These are phyloP conservation scores for Euphorbia lathyris DNA, from an alignment of 345 rosid genomes.

Conservation along the genomic window DNA sequence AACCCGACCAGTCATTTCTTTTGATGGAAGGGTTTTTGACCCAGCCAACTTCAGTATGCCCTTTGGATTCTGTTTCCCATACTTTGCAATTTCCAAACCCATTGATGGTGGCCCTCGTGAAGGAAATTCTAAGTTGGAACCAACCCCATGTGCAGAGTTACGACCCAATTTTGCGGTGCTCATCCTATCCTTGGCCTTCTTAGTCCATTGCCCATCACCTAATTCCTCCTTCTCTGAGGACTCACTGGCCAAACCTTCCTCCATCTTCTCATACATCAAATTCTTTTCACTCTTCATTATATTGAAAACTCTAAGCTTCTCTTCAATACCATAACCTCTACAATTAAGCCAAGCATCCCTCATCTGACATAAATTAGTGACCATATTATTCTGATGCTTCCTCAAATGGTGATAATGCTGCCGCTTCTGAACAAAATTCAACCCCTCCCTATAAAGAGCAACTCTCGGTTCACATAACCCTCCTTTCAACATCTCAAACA, in stretches of 20 bases:
- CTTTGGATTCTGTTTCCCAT: conserved; percentile 61
- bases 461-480: conserved; percentile 95
- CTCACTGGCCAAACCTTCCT: conserved; percentile 52
- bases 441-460: conserved; percentile 81
- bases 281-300: conserved; percentile 78
- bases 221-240: conserved; percentile 60
- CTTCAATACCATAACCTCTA: conserved; percentile 77
- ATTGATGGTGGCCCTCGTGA: conserved; percentile 37
- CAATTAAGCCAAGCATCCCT: conserved; percentile 89
- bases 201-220: conserved; percentile 55
- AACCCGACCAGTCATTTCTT: conserved; percentile 34
- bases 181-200: conserved; percentile 57
- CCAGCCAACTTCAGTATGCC: conserved; percentile 54
- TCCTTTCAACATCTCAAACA: conserved; percentile 88
- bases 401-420: conserved; percentile 77
- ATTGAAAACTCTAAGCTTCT: conserved; percentile 85
- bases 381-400: conserved; percentile 80
- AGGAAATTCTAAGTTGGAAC: conserved; percentile 47
- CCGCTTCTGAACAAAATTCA: conserved; percentile 59
- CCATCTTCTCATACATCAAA: conserved; percentile 69
- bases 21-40: conserved; percentile 39
- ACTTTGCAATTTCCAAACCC: conserved; percentile 40
- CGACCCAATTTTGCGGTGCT: conserved; percentile 38
- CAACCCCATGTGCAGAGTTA: conserved; percentile 37
- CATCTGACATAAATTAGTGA: conserved; percentile 67